Base-by-base conservation (phyloP, 768 basidiomycete genomes). In the Boletus sp. region DNA sequence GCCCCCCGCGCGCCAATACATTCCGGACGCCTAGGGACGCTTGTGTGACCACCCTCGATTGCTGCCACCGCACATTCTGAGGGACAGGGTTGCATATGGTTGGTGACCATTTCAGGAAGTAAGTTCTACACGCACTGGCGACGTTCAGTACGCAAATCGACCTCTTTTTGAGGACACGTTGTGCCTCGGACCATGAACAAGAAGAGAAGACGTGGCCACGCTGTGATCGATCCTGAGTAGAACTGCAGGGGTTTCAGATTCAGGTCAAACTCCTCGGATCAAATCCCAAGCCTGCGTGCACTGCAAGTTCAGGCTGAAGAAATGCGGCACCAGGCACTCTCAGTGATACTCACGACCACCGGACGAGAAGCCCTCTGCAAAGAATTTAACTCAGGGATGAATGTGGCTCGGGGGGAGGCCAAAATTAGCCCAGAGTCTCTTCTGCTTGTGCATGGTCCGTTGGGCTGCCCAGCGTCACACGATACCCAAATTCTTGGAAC, bases 211-310 rank as follows among this genome's bases (percentile, higher is more conserved):
- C 30, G 44, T 47, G 50, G n/a, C 51, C 32, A 50, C 29, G 30
- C 35, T 25, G 27, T 35, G 34, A n/a, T n/a, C n/a, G n/a, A n/a
- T n/a, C n/a, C n/a, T n/a, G n/a, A n/a, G n/a, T n/a, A n/a, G 19
- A 29, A 14, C 35, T 32, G 30, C 35, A 11, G 40, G 7, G 13
- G 4, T 14, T 35, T 42, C 21, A 37, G 33, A 11, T 35, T 33
- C 14, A 21, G 21, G 45, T 25, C 25, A 17, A 51, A 47, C 44
- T 47, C 58, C 65, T 61, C 65, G 62, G 59, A 64, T 64, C 55
- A 52, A 47, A 42, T 38, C 33, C 27, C 52, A 54, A 44, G 37
- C 34, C 25, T 25, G 29, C 33, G 44, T 33, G 17, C 30, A 15
- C 42, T 34, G 41, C 32, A 47, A 47, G 47, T 46, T 47, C 35